Conservation (phyloP, 768 basidiomycete species). For the Tricholomella constricta region DNA sequence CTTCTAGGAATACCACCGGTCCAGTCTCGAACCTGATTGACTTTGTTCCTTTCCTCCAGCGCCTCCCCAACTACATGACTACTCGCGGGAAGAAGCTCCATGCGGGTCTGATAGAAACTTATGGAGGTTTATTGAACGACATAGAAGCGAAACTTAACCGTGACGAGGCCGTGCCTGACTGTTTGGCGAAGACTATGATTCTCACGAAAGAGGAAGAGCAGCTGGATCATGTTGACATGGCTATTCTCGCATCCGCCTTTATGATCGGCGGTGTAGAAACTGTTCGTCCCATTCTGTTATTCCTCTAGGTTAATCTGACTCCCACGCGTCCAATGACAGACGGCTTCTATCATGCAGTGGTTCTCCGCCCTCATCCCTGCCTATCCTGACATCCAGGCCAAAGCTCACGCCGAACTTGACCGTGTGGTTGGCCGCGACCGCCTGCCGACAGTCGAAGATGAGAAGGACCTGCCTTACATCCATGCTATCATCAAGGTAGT, state of each 20-base stretch:
- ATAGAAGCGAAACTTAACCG: slow-evolving; percentile 36
- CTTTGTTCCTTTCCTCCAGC: slow-evolving; percentile 44
- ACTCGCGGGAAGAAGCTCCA: slow-evolving; percentile 42
- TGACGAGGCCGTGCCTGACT: slow-evolving; percentile 43
- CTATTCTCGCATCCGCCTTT: slow-evolving; percentile 42
- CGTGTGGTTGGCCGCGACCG: slow-evolving; percentile 31
- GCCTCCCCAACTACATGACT: slow-evolving; percentile 38
- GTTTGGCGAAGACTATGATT: slow-evolving; percentile 42
- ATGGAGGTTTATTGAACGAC: slow-evolving; percentile 40
- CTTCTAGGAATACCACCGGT: slow-evolving; percentile 40
- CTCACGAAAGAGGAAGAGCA: slow-evolving; percentile 33
- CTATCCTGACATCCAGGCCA: slow-evolving; percentile 27
- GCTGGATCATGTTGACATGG: slow-evolving; percentile 40
- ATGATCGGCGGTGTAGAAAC: slow-evolving; percentile 50
- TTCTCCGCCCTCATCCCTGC: slow-evolving; percentile 39
- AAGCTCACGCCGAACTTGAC: slow-evolving; percentile 33
- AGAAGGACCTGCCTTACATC: slow-evolving; percentile 36
- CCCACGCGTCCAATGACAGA: slow-evolving; percentile 26
- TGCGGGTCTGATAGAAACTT: slow-evolving; percentile 35
- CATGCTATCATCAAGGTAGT: slow-evolving; percentile 34
- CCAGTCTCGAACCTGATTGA: slow-evolving; percentile 48
- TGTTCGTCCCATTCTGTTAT: slow-evolving; percentile 23
- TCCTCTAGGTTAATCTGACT: not conserved
- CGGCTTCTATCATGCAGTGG: slow-evolving; percentile 39
- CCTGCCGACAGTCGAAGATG: slow-evolving; percentile 32